Evolutionary conservation across 2,329 filamentous ascomycete species (phyloP).

Genomic region (Teratosphaeria destructans): DNA sequence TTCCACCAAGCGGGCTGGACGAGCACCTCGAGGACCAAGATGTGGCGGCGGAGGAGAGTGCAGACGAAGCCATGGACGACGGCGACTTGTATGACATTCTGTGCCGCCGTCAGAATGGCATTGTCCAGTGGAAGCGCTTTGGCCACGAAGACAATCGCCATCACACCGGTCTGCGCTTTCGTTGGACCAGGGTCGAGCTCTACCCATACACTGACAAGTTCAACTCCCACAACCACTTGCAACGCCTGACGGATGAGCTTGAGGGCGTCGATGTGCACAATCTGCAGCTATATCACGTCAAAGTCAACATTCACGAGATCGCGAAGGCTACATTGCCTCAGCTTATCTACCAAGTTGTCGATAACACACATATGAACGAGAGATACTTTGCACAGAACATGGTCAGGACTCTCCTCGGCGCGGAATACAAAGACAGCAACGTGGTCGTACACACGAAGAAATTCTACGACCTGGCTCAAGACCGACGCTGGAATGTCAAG

Average conservation of each 20-base stretch:
- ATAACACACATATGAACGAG: not conserved
- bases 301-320: not conserved
- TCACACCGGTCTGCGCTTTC: not conserved
- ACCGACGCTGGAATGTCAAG: not conserved
- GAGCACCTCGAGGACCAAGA: not conserved
- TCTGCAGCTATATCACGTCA: conserved; percentile 1
- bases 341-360: not conserved
- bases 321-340: not conserved
- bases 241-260: not conserved
- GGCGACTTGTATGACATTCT: not conserved
- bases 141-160: not conserved
- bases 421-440: conserved; percentile 1
- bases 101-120: not conserved
- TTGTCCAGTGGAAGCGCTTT: not conserved
- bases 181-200: not conserved
- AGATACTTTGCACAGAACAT: not conserved
- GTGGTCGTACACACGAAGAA: conserved; percentile 3
- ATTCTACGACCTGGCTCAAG: conserved; percentile 2
- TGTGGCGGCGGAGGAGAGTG: not conserved
- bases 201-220: not conserved
- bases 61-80: not conserved
- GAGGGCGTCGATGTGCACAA: not conserved
- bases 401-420: conserved; percentile 2
- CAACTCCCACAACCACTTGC: not conserved
- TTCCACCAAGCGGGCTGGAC: not conserved